Evolutionary conservation across 805 yeast genomes (phyloP).

Genomic region (Lachancea mirantina): DNA sequence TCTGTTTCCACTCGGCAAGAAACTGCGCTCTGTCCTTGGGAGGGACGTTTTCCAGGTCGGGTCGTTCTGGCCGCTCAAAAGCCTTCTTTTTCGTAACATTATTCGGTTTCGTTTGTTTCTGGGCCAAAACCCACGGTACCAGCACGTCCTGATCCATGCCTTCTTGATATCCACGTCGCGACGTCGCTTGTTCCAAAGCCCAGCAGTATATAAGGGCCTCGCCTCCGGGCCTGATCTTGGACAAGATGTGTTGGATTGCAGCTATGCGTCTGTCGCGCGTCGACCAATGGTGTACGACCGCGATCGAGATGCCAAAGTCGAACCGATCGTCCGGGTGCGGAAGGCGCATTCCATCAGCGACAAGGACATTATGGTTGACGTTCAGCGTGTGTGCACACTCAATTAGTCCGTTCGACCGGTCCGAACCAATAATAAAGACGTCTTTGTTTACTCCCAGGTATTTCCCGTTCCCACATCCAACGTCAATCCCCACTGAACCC

Average conservation of each 20-base stretch:
- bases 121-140: slow-evolving; percentile 89
- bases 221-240: slow-evolving; percentile 53
- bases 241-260: slow-evolving; percentile 65
- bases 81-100: slow-evolving; percentile 15
- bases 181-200: slow-evolving; percentile 89
- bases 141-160: slow-evolving; percentile 90
- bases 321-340: slow-evolving; percentile 43
- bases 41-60: slow-evolving; percentile 23
- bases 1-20: slow-evolving; percentile 24
- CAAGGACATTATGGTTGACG: slow-evolving; percentile 44
- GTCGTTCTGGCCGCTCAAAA: slow-evolving; percentile 17
- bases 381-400: slow-evolving; percentile 48
- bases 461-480: slow-evolving; percentile 97
- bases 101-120: slow-evolving; percentile 35
- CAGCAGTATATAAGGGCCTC: slow-evolving; percentile 82
- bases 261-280: slow-evolving; percentile 68
- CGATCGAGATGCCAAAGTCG: slow-evolving; percentile 91
- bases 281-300: slow-evolving; percentile 94
- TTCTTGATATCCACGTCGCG: slow-evolving; percentile 84
- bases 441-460: slow-evolving; percentile 67
- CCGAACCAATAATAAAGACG: slow-evolving; percentile 65
- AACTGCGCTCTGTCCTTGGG: slow-evolving; percentile 24
- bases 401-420: slow-evolving; percentile 62
- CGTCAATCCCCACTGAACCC: slow-evolving; percentile 77
- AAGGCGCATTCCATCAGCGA: slow-evolving; percentile 71